Base-by-base conservation (phyloP, 495 filamentous ascomycete species). In the Clavariopsis aquatica region DNA sequence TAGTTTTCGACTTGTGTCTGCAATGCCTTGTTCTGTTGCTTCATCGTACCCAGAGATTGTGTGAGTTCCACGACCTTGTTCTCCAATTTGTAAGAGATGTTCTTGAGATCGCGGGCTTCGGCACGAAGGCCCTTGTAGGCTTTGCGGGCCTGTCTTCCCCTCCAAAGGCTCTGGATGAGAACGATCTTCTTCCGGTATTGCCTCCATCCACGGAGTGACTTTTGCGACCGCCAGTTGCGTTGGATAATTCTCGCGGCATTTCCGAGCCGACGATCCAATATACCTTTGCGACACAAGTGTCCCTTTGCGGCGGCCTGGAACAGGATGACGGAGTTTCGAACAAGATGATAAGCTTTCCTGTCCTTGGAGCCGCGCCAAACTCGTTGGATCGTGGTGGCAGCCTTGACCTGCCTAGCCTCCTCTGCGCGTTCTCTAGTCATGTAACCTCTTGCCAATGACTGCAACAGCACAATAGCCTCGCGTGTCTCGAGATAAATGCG, bases 41-140 rank as follows among this genome's bases (percentile, higher is more conserved):
- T 96, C 82, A 97, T 86, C 29, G 90, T 87, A 70, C 93, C 92
- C 73, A 98, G 75, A 54, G 89, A 89, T 76, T 99, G 95, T 10
- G 95, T 99, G 69, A 99, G 81, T 78, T 99, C 95, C 57, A 97
- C 90, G 58, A 98, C 94, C 84, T 98, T 98, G 81, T 98, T 97
- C 81, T 98, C 95, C 71, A 98, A 78, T 80, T 95, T 98, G 80
- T 98, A 98, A 15, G 93, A 97, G 67, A 98, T 98, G 75, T 97
- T 92, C 79, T 96, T 96, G 69, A 98, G 84, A 81, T 98, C 94
- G 71, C 95, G 89, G 41, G 94, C 93, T 75, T 98, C 95, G 75
- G 96, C 93, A 53, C 95, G 90, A 57, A 96, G 76, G 46, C 74
- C 85, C 84, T 96, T 97, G 81, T 98, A 98, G 53, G 82, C 84